Base-by-base conservation (phyloP, 257 asterid species). In the Salvia hispanica region DNA sequence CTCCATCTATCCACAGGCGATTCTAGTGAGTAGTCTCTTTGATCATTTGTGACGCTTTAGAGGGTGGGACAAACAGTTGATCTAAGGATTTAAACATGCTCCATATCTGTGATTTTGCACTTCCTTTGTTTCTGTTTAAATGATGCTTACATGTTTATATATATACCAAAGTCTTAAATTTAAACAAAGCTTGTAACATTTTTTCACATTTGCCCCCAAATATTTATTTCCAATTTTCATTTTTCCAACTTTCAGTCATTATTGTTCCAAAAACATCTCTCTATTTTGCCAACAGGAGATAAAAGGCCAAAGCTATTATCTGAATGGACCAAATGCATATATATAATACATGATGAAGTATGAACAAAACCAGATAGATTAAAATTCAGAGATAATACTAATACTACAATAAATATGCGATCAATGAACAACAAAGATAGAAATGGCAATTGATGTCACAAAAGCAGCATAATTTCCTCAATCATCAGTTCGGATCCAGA, bases 401-500 rank as follows among this genome's bases (percentile, higher is more conserved):
- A 25, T 25, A 25, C 2, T 1, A 11, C 16, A 25, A 55, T 55
- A 55, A 56, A 31, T 5, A 56, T 56, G 42, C 31, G 9, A 56
- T 31, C 9, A 18, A 13, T 12, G 21, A 56, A 56, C 61, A 55
- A 55, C 12, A n/a, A 33, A 56, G 18, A 56, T 11, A 56, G 72
- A 46, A 52, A 14, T 39, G 46, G 13, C 21, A 40, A 28, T 37
- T 65, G 53, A 48, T 58, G 51, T 21, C 48, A 21, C 47, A 11
- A 39, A 28, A 50, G 15, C 37, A 57, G 8, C 60, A 21, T 48
- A 54, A 39, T 34, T 55, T 55, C 31, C 65, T 50, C 57, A 25
- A 53, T 60, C 64, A 46, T 45, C 71, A 56, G 12, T 44, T 52
- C 33, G 42, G 58, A 58, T 44, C 62, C 73, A 21, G 37, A 58